Conservation (phyloP, 2,329 filamentous ascomycete species). For the Torrubiellomyces zombiae region DNA sequence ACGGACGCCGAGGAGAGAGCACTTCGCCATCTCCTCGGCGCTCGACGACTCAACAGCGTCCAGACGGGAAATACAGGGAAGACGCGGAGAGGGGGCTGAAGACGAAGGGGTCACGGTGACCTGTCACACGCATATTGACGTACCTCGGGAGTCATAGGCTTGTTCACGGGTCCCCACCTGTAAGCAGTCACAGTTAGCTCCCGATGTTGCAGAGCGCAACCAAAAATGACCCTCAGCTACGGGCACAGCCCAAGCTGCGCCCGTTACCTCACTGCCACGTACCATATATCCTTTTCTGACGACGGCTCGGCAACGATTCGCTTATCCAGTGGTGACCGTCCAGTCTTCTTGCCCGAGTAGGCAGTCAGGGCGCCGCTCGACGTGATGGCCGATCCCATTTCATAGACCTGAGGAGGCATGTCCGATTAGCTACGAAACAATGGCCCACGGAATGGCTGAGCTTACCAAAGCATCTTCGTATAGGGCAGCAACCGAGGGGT, state of each 20-base stretch:
- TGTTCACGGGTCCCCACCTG: constrained; percentile 94
- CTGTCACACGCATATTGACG: no score
- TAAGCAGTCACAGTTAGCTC: constrained; percentile 12
- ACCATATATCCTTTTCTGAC: constrained; percentile 86
- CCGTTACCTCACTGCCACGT: no score
- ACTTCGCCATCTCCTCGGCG: no score
- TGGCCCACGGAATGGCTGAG: neutral
- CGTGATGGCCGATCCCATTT: constrained; percentile 93
- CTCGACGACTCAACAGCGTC: no score
- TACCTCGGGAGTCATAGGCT: constrained; percentile 95
- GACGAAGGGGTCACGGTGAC: no score
- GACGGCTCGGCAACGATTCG: constrained; percentile 82
- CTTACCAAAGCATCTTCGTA: constrained; percentile 88
- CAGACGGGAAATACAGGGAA: neutral
- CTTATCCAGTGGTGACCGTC: constrained; percentile 93
- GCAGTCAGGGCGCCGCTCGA: constrained; percentile 88
- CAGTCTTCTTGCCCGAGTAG: constrained; percentile 96
- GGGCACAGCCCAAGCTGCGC: no score
- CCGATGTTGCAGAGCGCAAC: constrained; percentile 4
- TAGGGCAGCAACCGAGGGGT: constrained; percentile 84
- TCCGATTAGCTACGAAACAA: constrained; percentile 1
- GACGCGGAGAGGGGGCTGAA: no score
- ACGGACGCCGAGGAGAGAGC: no score
- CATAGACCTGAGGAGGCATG: constrained; percentile 63
- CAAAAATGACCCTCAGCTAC: no score